A percentile compares a stretch with the other conserved stretches of the same genome.
Conservation (phyloP, 208 protist species). For the Leishmania aethiopica region DNA sequence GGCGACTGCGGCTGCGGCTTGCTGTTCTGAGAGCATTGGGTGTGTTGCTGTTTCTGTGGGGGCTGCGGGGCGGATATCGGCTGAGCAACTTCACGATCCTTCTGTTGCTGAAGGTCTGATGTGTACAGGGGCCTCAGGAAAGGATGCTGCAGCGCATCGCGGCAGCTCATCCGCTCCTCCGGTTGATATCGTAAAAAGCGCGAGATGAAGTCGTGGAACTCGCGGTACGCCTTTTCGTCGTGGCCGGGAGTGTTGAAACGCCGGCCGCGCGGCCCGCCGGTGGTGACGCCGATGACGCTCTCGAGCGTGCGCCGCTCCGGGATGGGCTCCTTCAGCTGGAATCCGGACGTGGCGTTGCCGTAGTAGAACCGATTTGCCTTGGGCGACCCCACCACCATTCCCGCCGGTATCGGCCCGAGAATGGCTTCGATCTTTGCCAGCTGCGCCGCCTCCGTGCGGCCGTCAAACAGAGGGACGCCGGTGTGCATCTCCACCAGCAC, state of each 20-base stretch:
- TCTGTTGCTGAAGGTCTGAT: conserved; percentile 41
- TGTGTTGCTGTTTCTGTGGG: conserved; percentile 6
- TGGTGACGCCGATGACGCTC: conserved; percentile 55
- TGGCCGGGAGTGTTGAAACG: conserved; percentile 45
- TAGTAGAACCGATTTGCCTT: conserved; percentile 71
- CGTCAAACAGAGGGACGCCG: conserved; percentile 96
- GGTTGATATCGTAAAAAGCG: conserved; percentile 61
- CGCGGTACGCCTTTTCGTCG: conserved; percentile 45
- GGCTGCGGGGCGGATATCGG: background rate
- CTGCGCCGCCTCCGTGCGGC: conserved; percentile 95
- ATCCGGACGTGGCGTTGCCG: conserved; percentile 9
- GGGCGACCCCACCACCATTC: conserved; percentile 64
- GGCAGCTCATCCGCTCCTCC: conserved; percentile 74
- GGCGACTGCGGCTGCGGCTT: background rate
- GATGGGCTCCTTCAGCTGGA: conserved; percentile 45
- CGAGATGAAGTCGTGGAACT: conserved; percentile 70
- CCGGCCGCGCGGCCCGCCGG: conserved; percentile 46
- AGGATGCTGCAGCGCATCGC: conserved; percentile 72
- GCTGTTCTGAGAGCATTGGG: background rate
- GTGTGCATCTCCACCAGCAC: conserved; percentile 99
- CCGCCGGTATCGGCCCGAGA: conserved; percentile 64
- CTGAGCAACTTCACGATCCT: conserved; percentile 12
- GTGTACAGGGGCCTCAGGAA: conserved; percentile 61
- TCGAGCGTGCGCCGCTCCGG: conserved; percentile 41
- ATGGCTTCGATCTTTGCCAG: conserved; percentile 92